Evolutionary conservation across 1,139 yeast genomes (phyloP).

Genomic region (Debaryomycetaceae sp.): DNA sequence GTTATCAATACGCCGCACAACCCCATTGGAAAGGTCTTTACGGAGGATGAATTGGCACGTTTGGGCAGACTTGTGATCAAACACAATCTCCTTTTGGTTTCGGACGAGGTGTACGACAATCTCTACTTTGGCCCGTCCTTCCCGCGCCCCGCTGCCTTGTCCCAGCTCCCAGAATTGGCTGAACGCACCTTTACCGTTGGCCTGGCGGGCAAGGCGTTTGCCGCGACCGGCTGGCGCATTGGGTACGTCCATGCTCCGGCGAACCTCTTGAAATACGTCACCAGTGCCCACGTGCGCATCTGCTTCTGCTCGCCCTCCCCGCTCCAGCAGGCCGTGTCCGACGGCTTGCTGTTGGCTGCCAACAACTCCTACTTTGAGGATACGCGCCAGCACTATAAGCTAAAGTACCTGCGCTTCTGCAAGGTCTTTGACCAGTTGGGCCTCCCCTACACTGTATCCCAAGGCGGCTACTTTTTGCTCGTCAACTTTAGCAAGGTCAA

Average conservation of each 20-base stretch:
- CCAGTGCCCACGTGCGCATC: conserved; percentile 88
- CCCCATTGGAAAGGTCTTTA: conserved; percentile 87
- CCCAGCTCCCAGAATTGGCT: conserved; percentile 58
- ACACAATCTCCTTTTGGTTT: conserved; percentile 67
- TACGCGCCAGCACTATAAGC: conserved; percentile 55
- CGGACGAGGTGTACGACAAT: conserved; percentile 94
- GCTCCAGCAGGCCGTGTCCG: conserved; percentile 85
- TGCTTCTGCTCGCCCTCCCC: conserved; percentile 88
- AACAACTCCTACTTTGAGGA: conserved; percentile 54
- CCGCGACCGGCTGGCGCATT: conserved; percentile 97
- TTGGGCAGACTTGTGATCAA: conserved; percentile 79
- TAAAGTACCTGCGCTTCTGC: conserved; percentile 64
- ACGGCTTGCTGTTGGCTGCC: conserved; percentile 56
- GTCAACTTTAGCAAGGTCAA: conserved; percentile 79
- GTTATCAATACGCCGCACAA: conserved; percentile 92
- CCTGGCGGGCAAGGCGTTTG: conserved; percentile 94
- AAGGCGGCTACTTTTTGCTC: conserved; percentile 86
- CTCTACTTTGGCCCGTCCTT: conserved; percentile 59
- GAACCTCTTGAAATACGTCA: conserved; percentile 68
- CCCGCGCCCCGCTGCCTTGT: conserved; percentile 74
- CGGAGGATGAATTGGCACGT: conserved; percentile 55
- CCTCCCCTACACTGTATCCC: conserved; percentile 80
- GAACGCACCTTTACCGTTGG: conserved; percentile 83
- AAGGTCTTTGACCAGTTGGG: conserved; percentile 75
- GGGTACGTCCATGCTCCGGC: conserved; percentile 91